These are phyloP conservation scores for Sicyos baderoa DNA, from an alignment of 306 rosid genomes.

Conservation along the genomic window DNA sequence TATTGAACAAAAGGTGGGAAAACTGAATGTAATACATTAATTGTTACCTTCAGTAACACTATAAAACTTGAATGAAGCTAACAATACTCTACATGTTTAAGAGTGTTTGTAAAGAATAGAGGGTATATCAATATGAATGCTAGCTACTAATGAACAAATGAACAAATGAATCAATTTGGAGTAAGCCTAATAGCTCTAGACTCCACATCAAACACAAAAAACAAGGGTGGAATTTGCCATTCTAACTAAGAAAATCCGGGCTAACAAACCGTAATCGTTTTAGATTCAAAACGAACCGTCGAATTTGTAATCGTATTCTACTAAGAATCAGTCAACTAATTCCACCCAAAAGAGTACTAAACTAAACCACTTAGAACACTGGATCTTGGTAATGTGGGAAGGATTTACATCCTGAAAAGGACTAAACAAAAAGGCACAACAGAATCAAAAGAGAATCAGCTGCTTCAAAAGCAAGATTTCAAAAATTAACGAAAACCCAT, in stretches of 20 bases:
- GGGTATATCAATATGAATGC: constrained; percentile 19
- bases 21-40: constrained; percentile 26
- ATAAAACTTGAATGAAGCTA: constrained; percentile 33
- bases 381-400: constrained; percentile 33
- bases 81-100: constrained; percentile 50
- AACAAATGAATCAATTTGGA: constrained; percentile 34
- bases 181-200: constrained; percentile 11
- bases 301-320: constrained; percentile 26
- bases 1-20: constrained; percentile 14
- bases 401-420: constrained; percentile 26
- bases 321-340: constrained; percentile 20
- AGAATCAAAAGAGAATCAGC: constrained; percentile 19
- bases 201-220: constrained; percentile 5
- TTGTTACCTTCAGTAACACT: constrained; percentile 31
- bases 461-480: constrained; percentile 25
- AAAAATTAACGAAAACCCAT: constrained; percentile 56
- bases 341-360: constrained; percentile 23
- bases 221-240: constrained; percentile 11
- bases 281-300: constrained; percentile 36
- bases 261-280: constrained; percentile 30
- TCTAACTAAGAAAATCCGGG: neutral
- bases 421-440: constrained; percentile 21
- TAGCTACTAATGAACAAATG: constrained; percentile 6
- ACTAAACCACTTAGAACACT: constrained; percentile 26
- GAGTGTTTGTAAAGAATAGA: constrained; percentile 27